Evolutionary conservation across 257 asterid species (phyloP), one percentile per base, ranked within the genome.

Genomic region (Capsicum pubescens): DNA sequence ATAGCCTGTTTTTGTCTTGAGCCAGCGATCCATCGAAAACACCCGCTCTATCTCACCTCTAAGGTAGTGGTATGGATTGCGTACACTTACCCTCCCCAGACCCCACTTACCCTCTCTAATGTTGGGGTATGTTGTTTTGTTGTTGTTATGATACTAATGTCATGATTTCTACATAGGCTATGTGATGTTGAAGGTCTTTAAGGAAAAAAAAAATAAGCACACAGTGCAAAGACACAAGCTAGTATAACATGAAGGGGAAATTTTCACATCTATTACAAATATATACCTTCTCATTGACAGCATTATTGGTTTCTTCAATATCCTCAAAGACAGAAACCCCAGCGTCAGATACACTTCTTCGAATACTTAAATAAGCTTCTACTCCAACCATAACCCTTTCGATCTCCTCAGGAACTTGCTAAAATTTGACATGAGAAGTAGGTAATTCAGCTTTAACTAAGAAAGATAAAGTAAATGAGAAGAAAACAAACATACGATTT

Each of bases 351-450:
- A 95, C 95, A 84, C 88, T 98, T 56, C 89, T 92, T 87, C 99
- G 91, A 71, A 97, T 97, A 89, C 98, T 95, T 91, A 97, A 92
- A 89, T 97, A 97, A 42, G 98, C 97, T 90, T 97, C 93, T 85
- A 97, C 90, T 48, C 97, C 98, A 83, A 93, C 94, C 98, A 97
- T 90, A 83, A 97, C 93, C 88, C 98, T 92, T 66, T 97, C 98
- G 19, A 95, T 90, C 92, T 97, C 99, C 91, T 97, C 99, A 6
- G 99, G 98, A 74, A 93, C 94, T 97, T 97, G 99, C 99, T 97
- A 94, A 56, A 84, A 32, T 88, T 83, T 61, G 63, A 86, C 35
- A 84, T 48, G 57, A 76, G 21, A 80, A 57, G 67, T 16, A 52
- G 63, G 50, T 82, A 42, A 35, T 36, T 48, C 63, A 82, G 80